These are phyloP conservation scores for Lasiosphaeria ovina DNA, from an alignment of 495 filamentous ascomycete species.

Conservation along the genomic window DNA sequence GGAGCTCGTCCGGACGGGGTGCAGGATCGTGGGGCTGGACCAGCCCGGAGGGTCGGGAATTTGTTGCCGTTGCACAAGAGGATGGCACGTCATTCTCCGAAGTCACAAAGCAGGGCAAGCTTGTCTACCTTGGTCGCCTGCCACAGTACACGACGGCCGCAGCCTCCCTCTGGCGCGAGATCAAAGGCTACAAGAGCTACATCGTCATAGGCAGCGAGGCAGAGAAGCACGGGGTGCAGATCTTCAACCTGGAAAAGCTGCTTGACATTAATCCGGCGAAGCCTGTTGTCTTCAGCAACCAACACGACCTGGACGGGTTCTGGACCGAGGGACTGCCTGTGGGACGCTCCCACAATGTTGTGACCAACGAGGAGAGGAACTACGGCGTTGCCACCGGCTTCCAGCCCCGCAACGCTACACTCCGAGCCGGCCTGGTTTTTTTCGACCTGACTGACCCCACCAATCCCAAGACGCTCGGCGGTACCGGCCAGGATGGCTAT, in stretches of 20 bases:
- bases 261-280: constrained; percentile 20
- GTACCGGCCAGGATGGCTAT: constrained; percentile 49
- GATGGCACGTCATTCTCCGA: constrained; percentile 60
- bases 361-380: constrained; percentile 44
- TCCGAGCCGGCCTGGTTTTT: constrained; percentile 47
- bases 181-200: constrained; percentile 45
- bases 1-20: constrained; percentile 37
- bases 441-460: constrained; percentile 47
- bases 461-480: constrained; percentile 49
- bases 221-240: constrained; percentile 45
- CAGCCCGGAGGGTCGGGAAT: constrained; percentile 51
- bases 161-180: constrained; percentile 50
- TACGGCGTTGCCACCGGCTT: constrained; percentile 46
- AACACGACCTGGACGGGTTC: constrained; percentile 34
- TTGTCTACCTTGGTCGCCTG: constrained; percentile 56
- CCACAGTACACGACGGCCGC: constrained; percentile 44
- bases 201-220: constrained; percentile 51
- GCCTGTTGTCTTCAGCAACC: constrained; percentile 32
- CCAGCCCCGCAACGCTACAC: constrained; percentile 35
- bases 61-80: constrained; percentile 55
- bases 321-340: constrained; percentile 30
- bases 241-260: constrained; percentile 50
- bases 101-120: constrained; percentile 46
- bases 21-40: constrained; percentile 54
- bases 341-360: constrained; percentile 50